Conservation (phyloP, 495 filamentous ascomycete genomes). For the Penicillium mononematosum region DNA sequence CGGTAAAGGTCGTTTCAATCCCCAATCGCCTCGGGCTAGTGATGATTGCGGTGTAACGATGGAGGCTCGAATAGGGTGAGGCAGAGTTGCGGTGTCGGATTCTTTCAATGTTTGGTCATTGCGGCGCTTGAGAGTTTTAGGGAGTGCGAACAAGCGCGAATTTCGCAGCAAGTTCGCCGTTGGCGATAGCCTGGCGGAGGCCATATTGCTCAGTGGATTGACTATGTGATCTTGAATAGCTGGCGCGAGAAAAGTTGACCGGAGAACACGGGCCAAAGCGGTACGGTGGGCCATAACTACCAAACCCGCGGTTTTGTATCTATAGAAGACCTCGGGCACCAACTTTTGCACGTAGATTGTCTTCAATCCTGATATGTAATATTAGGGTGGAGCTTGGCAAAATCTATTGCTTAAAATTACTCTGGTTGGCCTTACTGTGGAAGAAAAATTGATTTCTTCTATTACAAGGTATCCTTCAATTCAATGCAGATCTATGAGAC, state of each 20-base stretch:
- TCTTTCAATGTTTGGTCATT: slow-evolving; percentile 43
- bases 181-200: slow-evolving; percentile 52
- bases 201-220: slow-evolving; percentile 42
- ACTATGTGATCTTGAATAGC: slow-evolving; percentile 22
- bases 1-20: slow-evolving; percentile 83
- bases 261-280: slow-evolving; percentile 21
- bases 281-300: slow-evolving; percentile 20
- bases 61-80: slow-evolving; percentile 78
- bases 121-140: slow-evolving; percentile 52
- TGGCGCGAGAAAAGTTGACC: slow-evolving; percentile 42
- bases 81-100: slow-evolving; percentile 68
- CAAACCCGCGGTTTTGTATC: slow-evolving; percentile 17
- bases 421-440: neutral
- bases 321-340: neutral
- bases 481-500: neutral
- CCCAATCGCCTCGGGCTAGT: slow-evolving; percentile 85
- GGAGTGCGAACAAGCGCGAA: slow-evolving; percentile 65
- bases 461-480: neutral
- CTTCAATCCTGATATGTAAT: neutral
- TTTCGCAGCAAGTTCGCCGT: slow-evolving; percentile 63
- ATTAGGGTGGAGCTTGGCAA: neutral
- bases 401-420: neutral
- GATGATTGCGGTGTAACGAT: slow-evolving; percentile 78
- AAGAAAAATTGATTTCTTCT: neutral
- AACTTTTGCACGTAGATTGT: neutral